Base-by-base conservation (phyloP, 192 early-diverging fungal genomes). In the Coemansia sp. region DNA sequence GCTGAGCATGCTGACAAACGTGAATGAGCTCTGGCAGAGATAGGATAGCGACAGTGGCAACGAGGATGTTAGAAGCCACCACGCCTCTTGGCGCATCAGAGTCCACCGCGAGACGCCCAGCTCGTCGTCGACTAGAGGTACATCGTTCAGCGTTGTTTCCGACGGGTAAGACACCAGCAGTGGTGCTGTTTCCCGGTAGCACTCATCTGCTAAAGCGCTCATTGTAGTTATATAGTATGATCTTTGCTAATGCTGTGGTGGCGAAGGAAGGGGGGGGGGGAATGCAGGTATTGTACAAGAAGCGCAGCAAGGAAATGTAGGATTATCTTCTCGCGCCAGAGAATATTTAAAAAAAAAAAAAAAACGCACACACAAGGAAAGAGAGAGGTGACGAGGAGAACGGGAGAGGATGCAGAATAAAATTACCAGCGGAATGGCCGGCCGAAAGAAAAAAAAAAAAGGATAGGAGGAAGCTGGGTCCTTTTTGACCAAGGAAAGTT, bases 1-100 rank as follows among this genome's bases (percentile, higher is more conserved):
- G 0, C 82, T 75, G 53, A 91, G 68, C 22, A 91, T 67, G 73
- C 79, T 90, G 20, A 86, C 76, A 40, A 90, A 71, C 54, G 85
- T 82, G 35, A 91, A 76, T 54, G 86, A 85, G 68, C 86, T 87
- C 54, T 90, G 88, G 17, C 91, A 69, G 11, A 90, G 56, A 60
- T 89, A 90, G 0, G 89, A 61, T 39, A 69, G 27, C 2, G 65
- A 37, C 24, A 77, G 27, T 24, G 47, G 47, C 7, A 73, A 27
- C 12, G 79, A 73, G 10, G 79, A 82, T 2, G 53, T 51, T n/a
- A 70, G 12, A 12, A 82, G 62, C 79, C 79, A 82, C 51, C 29
- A 37, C 2, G 65, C 54, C 49, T 82, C 79, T 53, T 82, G 74
- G 46, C 46, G 58, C 45, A 74, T 62, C 58, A 79, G 45, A 7